Percentiles rank a stretch among this genome's conserved stretches.
phyloP scores from a whole-genome alignment of 306 rosid species.

The Erythrophleum fordii region DNA sequence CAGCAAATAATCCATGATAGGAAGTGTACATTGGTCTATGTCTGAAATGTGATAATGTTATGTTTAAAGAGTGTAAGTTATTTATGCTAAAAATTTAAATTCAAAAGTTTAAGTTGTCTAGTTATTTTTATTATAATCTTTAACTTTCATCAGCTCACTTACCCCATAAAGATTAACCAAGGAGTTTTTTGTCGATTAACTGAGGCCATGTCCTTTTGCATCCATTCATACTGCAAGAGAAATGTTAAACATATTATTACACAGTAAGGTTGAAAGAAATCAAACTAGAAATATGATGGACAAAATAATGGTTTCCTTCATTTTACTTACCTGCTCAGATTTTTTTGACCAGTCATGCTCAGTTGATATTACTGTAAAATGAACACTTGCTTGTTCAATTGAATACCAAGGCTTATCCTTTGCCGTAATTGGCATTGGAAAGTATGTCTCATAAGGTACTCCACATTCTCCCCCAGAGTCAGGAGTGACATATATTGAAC shows the following conservation, averaged over 20 bases:
- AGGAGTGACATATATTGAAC: slow-evolving; percentile 61
- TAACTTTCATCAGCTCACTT: slow-evolving; percentile 26
- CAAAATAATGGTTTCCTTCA: not conserved
- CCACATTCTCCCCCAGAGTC: slow-evolving; percentile 99
- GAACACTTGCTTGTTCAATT: slow-evolving; percentile 78
- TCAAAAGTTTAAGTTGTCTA: not conserved
- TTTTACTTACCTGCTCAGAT: slow-evolving; percentile 79
- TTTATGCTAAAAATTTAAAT: not conserved
- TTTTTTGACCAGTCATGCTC: slow-evolving; percentile 69
- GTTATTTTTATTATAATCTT: too few relatives aligned
- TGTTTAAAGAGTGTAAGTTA: not conserved
- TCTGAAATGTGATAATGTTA: slow-evolving; percentile 48
- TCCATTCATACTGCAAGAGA: slow-evolving; percentile 72
- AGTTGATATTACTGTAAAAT: slow-evolving; percentile 82
- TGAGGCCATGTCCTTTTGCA: slow-evolving; percentile 77
- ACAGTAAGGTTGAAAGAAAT: not conserved
- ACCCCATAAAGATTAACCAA: slow-evolving; percentile 87
- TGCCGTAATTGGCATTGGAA: slow-evolving; percentile 75
- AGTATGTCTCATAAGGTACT: slow-evolving; percentile 84
- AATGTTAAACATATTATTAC: not conserved
- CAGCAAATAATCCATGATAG: not conserved
- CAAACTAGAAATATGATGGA: slow-evolving; percentile 22
- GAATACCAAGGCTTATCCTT: slow-evolving; percentile 96
- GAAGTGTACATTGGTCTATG: slow-evolving; percentile 92
- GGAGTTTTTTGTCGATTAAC: slow-evolving; percentile 79